Base-by-base conservation (phyloP, 108 stramenopile genomes). In the Cyclotella baltica region DNA sequence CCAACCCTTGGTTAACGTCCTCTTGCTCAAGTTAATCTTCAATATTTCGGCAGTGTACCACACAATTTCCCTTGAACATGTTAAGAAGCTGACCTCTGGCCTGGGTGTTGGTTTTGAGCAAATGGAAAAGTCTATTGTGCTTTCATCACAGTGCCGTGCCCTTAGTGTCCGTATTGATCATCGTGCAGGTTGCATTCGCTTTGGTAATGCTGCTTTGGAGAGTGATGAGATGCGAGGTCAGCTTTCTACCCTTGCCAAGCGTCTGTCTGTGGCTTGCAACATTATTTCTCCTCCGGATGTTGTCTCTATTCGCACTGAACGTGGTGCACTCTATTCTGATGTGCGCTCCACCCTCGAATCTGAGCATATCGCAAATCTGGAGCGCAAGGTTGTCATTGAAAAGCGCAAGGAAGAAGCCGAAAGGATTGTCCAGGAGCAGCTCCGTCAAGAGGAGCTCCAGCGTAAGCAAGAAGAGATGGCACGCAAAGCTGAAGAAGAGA, bases 321-420 rank as follows among this genome's bases (percentile, higher is more conserved):
- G 92, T 23, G 53, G 56, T 3, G 62, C 63, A 3, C 47, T 95
- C 37, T 97, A 95, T 81, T 56, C 75, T 23, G 81, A 87, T 30
- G 83, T 94, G 55, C 84, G 92, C 31, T 88, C 86, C 29, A 72
- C 67, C 36, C 73, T 96, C 20, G 88, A 83, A 38, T 77, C 83
- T 23, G 97, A 98, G 63, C 91, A 97, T 80, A 81, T 77, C 33
- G 71, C 66, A 46, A 79, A 85, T 27, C 84, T 95, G 33, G 94
- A 93, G 72, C 89, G 97, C 30, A 96, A 97, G 85, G 77, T 85
- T 18, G 78, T 92, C 67, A 94, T 98, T 67, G 96, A 98, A 69
- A 88, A 90, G 51, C 90, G 97, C 51, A 96, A 97, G 86, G 97
- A 98, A 85, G 95, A 96, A 62, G 83, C 93, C 9, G 94, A 96